Evolutionary conservation across 164 flowering plant species (phyloP), one percentile per base, ranked within the genome.

Genomic region (Berberis vulgaris): DNA sequence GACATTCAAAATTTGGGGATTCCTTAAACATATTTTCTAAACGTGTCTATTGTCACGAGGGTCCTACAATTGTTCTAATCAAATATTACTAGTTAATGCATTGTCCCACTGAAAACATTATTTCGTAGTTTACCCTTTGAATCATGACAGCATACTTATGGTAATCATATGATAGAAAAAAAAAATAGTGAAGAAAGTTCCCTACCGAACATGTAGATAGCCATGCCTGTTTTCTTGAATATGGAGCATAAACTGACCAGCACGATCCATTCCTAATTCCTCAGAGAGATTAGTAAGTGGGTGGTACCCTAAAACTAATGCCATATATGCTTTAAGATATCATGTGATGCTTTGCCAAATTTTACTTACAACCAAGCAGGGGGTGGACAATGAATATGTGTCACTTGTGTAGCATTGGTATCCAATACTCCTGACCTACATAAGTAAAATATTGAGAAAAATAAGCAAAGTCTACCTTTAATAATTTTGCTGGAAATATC

Each of bases 311-410:
- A 26, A 26, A 26, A 59, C 57, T 56, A 45, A 5, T 7, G 6
- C 3, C 38, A 52, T n/a, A n/a, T n/a, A n/a, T 49, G 3, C 38
- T 41, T 6, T 1, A 44, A 12, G 44, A 54, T 65, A 62, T 43
- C 39, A 49, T 38, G 11, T 13, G 54, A 47, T 64, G 46, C n/a
- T 1, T 47, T 12, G 47, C 3, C 39, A 64, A 57, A 43, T 49
- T 67, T 46, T 49, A 83, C 98, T 89, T 77, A 93, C 98, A 86
- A 64, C 98, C 96, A 89, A 66, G 88, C 79, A 45, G 97, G 98
- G 46, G 98, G 98, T 69, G 97, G 98, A 78, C 98, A 93, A 74
- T 93, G 98, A 57, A 89, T 72, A 72, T 93, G 98, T 2, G 96
- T 89, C 62, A 89, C 90, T 67, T 77, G 76, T 59, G 67, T 71